Base-by-base conservation (phyloP, 805 yeast species). In the Torulaspora gathmanii region DNA sequence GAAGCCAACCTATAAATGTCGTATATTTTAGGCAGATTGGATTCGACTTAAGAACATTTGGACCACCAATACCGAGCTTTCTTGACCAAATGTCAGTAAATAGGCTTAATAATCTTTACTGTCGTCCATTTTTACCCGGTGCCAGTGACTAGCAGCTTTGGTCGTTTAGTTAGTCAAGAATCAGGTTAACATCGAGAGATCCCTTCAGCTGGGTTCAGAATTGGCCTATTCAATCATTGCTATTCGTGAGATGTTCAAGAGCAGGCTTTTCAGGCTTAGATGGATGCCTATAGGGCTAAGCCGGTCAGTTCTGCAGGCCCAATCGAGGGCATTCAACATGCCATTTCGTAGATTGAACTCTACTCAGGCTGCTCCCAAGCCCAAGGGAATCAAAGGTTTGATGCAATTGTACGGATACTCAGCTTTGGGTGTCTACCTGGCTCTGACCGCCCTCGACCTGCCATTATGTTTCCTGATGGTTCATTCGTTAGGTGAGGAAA, bases 331-430 rank as follows among this genome's bases (percentile, higher is more conserved):
- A n/a, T 30, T 22, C 9, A 35, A 31, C 9, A 12, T 31, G 36
- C 29, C 43, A 12, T 34, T 22, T 23, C 27, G 25, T 12, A 40
- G 54, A 33, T 40, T 41, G 30, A 49, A 44, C 15, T 37, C 48
- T n/a, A 27, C 45, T 13, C 47, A 31, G 29, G 28, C 42, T 26
- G 23, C 46, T 16, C 15, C 36, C 7, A 54, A 54, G 52, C 62
- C 57, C 35, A 57, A 56, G 7, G 70, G 71, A 3, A 55, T 71
- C 30, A 86, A 79, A 63, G 82, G 77, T 9, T 71, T 93, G 51
- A 75, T 86, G 58, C 82, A 85, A 60, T 83, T 86, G 60, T 93
- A 93, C 64, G 99, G 99, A 0, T 88, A 84, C 70, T 79, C 95
- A 13, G 97, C 96, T 0, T 68, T 91, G 11, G 95, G 88, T 11